Base-by-base conservation (phyloP, 495 filamentous ascomycete genomes). In the Hypoxylon cercidicola region DNA sequence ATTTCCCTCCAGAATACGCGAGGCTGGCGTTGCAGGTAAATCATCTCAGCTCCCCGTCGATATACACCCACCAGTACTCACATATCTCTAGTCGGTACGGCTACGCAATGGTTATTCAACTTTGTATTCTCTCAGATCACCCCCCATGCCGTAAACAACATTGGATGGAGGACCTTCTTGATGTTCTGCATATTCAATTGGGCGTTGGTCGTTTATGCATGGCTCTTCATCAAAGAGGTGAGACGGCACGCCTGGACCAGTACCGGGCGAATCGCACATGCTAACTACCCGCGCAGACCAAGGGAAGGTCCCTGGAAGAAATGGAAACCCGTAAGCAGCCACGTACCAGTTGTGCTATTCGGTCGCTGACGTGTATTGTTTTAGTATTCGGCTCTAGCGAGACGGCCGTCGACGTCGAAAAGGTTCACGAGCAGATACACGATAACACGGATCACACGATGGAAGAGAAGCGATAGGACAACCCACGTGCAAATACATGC, bases 81-180 rank as follows among this genome's bases (percentile, higher is more conserved):
- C 32, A 23, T 50, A 28, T 25, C 18, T 7, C 2, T 13, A 66
- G 70, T 81, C 18, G 79, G 76, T 0, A 79, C 80, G 0, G 78
- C 83, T 0, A 82, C 82, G 0, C 81, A 85, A 61, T 87, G 83
- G 82, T 64, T 85, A 11, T 84, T 85, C 72, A 84, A 85, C 57
- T 87, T 85, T 52, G 77, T 78, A 41, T 79, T 85, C 74, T 81
- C 79, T 3, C 78, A 83, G 51, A 77, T 84, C 34, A 85, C 80
- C 10, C 83, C 84, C 2, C 76, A 79, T 51, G 80, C 82, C 9
- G 74, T 85, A 34, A 76, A 74, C 11, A 80, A 82, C 44, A 83
- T 85, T 39, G 76, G 78, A 2, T 85, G 79, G 79, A 60, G 76
- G 16, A 83, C 81, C 21, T 85, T 85, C 72, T 55, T 87, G 54